Base-by-base conservation (phyloP, 805 yeast species). In the Hanseniaspora vineae region DNA sequence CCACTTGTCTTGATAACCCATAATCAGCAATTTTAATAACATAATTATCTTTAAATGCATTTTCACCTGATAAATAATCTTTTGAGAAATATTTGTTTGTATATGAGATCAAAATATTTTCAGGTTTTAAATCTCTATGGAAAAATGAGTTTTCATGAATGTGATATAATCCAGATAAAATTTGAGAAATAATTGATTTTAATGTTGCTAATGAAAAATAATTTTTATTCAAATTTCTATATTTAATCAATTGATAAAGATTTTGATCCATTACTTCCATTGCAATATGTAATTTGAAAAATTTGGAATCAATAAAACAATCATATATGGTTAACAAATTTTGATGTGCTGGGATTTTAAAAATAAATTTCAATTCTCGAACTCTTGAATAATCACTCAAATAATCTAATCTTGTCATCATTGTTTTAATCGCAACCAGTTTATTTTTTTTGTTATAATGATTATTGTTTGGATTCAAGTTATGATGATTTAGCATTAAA, bases 61-160 rank as follows among this genome's bases (percentile, higher is more conserved):
- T 59, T 1, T 51, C 49, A 5, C 48, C 46, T 18, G 40, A 20
- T 14, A 63, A 45, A 52, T 62, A 61, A 11, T 57, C 54, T 52
- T 67, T 60, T 60, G 65, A 62, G 60, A 75, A 81, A 56, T 73
- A 82, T 45, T 71, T 71, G 39, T 66, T 62, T 6, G 81, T 65
- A 19, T 80, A 77, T 35, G 80, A 70, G 4, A 89, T 77, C 54
- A 90, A 72, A 23, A 90, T 81, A 63, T 90, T 90, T 58, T 90
- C 97, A 0, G 98, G 97, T 64, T 90, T 90, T 44, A 90, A 73
- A 68, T 90, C 98, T 49, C 98, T 75, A 62, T 90, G 97, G 50
- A 76, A 67, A 53, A 68, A 77, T 29, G 67, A 64, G 37, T 70
- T 66, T 11, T 67, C 64, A 59, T 92, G 98, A 48, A 90, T 87